phyloP scores from a whole-genome alignment of 495 filamentous ascomycete species.

The Xanthoparmelia taractica region DNA sequence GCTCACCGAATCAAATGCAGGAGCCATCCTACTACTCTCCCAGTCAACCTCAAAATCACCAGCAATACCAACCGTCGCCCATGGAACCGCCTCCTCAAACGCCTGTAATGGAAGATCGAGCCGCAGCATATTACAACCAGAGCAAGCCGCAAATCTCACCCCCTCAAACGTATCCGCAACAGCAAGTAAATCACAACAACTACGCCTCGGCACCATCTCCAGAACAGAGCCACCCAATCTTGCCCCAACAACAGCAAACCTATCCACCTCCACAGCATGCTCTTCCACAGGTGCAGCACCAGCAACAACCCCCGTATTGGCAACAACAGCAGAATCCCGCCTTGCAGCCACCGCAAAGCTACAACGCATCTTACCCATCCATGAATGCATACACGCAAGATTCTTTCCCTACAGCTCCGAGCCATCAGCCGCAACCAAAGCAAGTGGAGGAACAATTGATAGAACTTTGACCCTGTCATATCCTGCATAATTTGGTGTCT shows the following conservation, averaged over 20 bases:
- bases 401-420: constrained; percentile 57
- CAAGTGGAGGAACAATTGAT: constrained; percentile 83
- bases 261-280: constrained; percentile 29
- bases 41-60: constrained; percentile 18
- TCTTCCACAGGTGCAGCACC: constrained; percentile 27
- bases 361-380: constrained; percentile 27
- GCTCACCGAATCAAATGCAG: constrained; percentile 13
- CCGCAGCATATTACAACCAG: constrained; percentile 19
- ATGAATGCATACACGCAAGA: constrained; percentile 54
- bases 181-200: constrained; percentile 4
- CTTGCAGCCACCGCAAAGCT: constrained; percentile 24
- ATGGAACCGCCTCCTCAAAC: constrained; percentile 21
- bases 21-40: constrained; percentile 16
- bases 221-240: constrained; percentile 17
- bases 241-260: constrained; percentile 29
- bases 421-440: constrained; percentile 51
- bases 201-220: constrained; percentile 18
- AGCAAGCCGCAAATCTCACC: constrained; percentile 23
- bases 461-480: constrained; percentile 43
- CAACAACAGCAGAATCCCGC: constrained; percentile 19
- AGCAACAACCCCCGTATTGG: constrained; percentile 27
- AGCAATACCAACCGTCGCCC: constrained; percentile 16
- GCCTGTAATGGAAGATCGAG: constrained; percentile 19
- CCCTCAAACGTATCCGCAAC: constrained; percentile 24
- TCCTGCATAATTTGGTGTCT: constrained; percentile 10